Conservation (phyloP, 164 flowering plant genomes). For the Berberis thunbergii region DNA sequence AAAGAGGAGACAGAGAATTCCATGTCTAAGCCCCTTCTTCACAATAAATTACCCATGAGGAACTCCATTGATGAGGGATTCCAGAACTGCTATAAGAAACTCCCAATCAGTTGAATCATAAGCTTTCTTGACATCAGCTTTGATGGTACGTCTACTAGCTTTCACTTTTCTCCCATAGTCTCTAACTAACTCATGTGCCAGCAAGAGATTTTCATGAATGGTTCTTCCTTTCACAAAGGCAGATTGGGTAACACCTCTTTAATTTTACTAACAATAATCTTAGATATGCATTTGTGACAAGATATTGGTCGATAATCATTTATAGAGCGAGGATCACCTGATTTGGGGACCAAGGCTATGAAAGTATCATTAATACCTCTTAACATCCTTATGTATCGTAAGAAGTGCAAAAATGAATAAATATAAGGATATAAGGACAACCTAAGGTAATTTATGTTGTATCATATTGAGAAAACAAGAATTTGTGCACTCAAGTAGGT, state of each 20-base stretch:
- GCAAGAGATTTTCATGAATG: neutral
- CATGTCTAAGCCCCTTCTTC: neutral
- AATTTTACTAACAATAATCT: neutral
- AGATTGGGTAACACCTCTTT: neutral
- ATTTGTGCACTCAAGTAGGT: no score
- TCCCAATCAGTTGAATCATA: neutral
- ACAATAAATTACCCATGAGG: neutral
- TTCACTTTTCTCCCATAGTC: neutral
- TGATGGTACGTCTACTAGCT: neutral
- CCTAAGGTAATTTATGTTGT: no score
- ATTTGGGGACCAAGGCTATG: neutral
- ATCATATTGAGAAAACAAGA: no score
- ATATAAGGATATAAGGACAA: no score
- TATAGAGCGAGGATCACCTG: neutral
- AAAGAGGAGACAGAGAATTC: neutral
- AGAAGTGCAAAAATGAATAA: no score
- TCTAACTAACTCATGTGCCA: neutral
- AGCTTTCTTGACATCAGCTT: neutral
- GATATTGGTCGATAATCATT: slow-evolving; percentile 1
- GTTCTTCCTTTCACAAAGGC: neutral
- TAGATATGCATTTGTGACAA: slow-evolving; percentile 1
- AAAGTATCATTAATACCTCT: neutral
- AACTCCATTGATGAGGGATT: neutral
- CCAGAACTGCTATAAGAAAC: neutral
- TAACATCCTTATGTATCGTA: no score